Conservation (phyloP, 2,329 filamentous ascomycete species). For the Curvularia lunata region DNA sequence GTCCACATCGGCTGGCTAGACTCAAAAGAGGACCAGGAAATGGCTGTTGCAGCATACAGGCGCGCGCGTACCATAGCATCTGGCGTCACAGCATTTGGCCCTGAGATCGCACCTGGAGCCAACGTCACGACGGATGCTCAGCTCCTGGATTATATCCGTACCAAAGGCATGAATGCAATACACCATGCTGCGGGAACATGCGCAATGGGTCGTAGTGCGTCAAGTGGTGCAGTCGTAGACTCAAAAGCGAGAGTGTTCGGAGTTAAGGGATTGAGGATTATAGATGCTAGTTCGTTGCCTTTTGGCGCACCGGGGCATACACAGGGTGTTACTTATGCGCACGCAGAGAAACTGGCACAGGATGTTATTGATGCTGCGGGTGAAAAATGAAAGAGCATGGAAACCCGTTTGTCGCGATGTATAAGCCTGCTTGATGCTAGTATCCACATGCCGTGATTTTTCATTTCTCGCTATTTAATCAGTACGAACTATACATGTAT, state of each 20-base stretch:
- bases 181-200: conserved; percentile 12
- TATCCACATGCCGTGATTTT: not conserved
- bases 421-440: not conserved
- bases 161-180: conserved; percentile 10
- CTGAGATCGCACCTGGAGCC: conserved; percentile 11
- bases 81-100: conserved; percentile 9
- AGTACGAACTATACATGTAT: no score
- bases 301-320: conserved; percentile 12
- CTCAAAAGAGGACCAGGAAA: conserved; percentile 11
- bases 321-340: conserved; percentile 12
- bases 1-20: conserved; percentile 11
- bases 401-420: not conserved
- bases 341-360: conserved; percentile 12
- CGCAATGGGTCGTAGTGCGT: conserved; percentile 4
- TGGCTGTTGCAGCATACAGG: conserved; percentile 14
- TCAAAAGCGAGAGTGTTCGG: conserved; percentile 14
- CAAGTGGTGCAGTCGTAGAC: conserved; percentile 9
- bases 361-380: conserved; percentile 8
- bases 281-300: conserved; percentile 11
- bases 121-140: conserved; percentile 12
- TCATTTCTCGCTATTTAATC: no score
- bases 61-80: conserved; percentile 11
- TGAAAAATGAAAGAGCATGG: not conserved
- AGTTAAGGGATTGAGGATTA: conserved; percentile 12
- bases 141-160: conserved; percentile 12